phyloP scores from a whole-genome alignment of 192 early-diverging fungal species.

The Umbelopsis isabellina region DNA sequence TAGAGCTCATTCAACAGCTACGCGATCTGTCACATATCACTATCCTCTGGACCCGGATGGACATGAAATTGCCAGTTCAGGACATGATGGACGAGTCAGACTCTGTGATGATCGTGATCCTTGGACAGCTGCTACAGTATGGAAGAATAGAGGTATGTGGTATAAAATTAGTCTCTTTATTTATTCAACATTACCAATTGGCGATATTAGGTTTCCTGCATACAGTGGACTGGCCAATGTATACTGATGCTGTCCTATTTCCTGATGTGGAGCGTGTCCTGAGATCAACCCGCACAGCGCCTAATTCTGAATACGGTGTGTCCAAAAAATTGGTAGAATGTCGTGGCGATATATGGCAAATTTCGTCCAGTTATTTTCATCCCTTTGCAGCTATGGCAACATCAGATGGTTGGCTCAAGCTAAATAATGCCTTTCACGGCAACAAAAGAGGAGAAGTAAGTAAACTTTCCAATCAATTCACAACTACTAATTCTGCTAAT shows the following conservation, averaged over 20 bases:
- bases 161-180: background rate
- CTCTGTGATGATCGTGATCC: slow-evolving; percentile 24
- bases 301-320: background rate
- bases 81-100: slow-evolving; percentile 13
- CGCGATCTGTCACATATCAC: slow-evolving; percentile 7
- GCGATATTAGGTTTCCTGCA: background rate
- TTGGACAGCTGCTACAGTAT: background rate
- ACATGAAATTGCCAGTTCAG: background rate
- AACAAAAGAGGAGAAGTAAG: slow-evolving; percentile 20
- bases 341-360: background rate
- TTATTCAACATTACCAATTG: background rate
- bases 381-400: background rate
- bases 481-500: background rate
- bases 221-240: background rate
- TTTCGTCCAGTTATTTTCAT: slow-evolving; percentile 10
- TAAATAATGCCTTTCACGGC: slow-evolving; percentile 20
- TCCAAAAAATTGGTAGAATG: background rate
- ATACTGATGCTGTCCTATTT: background rate
- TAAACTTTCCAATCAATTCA: background rate
- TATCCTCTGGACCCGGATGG: slow-evolving; percentile 5
- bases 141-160: slow-evolving; percentile 5
- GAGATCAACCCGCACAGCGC: background rate
- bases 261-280: background rate
- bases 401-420: slow-evolving; percentile 25
- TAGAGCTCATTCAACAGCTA: background rate